phyloP scores from a whole-genome alignment of 192 early-diverging fungal genomes.

The Backusella liffmaniae region DNA sequence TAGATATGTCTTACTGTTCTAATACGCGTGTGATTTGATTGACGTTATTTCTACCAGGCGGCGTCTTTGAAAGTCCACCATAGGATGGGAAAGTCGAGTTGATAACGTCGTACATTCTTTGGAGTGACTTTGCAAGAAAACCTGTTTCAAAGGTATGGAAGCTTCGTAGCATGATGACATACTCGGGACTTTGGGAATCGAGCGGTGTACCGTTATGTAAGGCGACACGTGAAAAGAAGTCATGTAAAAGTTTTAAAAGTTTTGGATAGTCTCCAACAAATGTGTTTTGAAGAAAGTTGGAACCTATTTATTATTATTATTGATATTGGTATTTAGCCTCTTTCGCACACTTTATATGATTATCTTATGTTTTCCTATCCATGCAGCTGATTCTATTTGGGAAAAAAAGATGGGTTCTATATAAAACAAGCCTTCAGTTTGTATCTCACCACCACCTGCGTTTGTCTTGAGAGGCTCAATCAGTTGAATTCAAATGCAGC shows the following conservation, averaged over 20 bases:
- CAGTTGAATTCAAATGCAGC: neutral
- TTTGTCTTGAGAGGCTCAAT: neutral
- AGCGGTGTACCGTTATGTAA: constrained; percentile 39
- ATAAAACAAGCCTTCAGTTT: neutral
- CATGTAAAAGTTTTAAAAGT: constrained; percentile 46
- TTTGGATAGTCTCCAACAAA: constrained; percentile 54
- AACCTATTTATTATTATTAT: constrained; percentile 28
- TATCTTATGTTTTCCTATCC: neutral
- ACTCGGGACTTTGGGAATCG: constrained; percentile 48
- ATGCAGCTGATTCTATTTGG: constrained; percentile 14
- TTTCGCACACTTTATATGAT: neutral
- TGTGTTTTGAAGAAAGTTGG: constrained; percentile 51
- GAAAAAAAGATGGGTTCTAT: neutral
- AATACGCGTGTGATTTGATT: constrained; percentile 55
- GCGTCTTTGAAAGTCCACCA: constrained; percentile 27
- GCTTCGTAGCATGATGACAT: constrained; percentile 41
- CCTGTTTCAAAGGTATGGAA: constrained; percentile 33
- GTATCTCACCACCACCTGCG: neutral
- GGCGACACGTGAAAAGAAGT: constrained; percentile 55
- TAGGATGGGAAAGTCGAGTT: constrained; percentile 59
- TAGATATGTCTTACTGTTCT: constrained; percentile 43
- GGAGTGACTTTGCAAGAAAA: constrained; percentile 55
- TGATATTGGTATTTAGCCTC: neutral
- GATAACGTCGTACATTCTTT: constrained; percentile 63
- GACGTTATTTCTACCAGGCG: constrained; percentile 52